These are phyloP conservation scores for Rubia tinctorum DNA, from an alignment of 305 asterid genomes.

Conservation along the genomic window DNA sequence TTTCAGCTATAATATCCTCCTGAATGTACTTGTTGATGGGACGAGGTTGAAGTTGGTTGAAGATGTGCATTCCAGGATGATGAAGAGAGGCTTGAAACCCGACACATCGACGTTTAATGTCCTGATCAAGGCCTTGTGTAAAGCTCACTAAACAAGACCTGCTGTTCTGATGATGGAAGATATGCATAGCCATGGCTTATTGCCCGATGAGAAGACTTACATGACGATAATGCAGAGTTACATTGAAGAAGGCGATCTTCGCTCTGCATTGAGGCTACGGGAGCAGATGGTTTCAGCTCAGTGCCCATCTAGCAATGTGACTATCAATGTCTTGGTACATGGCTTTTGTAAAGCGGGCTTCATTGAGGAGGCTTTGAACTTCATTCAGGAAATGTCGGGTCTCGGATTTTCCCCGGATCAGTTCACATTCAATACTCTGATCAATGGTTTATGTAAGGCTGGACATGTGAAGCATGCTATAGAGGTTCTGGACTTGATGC, in stretches of 20 bases:
- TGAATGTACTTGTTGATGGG: conserved; percentile 86
- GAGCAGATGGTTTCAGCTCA: conserved; percentile 69
- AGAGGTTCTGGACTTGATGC: conserved; percentile 81
- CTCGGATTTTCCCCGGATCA: conserved; percentile 72
- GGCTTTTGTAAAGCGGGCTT: conserved; percentile 82
- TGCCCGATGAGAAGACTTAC: conserved; percentile 82
- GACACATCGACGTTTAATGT: conserved; percentile 84
- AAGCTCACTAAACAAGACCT: conserved; percentile 83
- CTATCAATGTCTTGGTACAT: conserved; percentile 72
- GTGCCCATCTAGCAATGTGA: conserved; percentile 54
- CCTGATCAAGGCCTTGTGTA: conserved; percentile 83
- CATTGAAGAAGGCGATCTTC: conserved; percentile 71
- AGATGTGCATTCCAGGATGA: conserved; percentile 68
- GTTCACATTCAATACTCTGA: conserved; percentile 71
- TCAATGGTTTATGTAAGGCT: conserved; percentile 70
- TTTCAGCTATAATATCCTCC: conserved; percentile 53
- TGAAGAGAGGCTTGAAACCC: conserved; percentile 42
- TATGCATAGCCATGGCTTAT: conserved; percentile 60
- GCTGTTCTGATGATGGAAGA: conserved; percentile 95
- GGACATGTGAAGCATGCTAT: conserved; percentile 75
- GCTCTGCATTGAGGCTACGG: conserved; percentile 71
- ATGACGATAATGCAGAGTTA: conserved; percentile 88
- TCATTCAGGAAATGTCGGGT: conserved; percentile 57
- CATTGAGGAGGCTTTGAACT: conserved; percentile 63
- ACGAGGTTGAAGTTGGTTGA: conserved; percentile 73